These are phyloP conservation scores for Nitzschia sp. DNA, from an alignment of 108 stramenopile genomes.

Conservation along the genomic window DNA sequence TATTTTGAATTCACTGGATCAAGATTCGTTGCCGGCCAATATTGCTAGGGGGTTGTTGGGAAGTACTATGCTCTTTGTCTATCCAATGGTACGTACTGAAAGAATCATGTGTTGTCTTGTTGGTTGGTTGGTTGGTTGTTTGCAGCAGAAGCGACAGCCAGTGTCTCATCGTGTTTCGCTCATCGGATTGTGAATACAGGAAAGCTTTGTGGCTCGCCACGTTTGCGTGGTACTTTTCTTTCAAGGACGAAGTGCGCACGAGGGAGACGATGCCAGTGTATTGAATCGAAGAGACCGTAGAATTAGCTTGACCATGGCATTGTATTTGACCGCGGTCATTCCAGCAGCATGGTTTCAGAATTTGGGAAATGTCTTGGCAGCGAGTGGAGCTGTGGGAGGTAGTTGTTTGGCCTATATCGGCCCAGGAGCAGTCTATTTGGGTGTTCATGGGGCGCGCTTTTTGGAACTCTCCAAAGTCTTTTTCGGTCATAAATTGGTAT, in stretches of 20 bases:
- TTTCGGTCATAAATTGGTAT: conserved; percentile 30
- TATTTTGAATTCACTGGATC: conserved; percentile 63
- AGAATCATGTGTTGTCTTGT: too few species aligned
- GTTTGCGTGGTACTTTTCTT: conserved; percentile 76
- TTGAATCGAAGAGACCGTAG: conserved; percentile 74
- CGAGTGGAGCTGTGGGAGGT: conserved; percentile 69
- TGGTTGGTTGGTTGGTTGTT: too few species aligned
- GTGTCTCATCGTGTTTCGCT: too few species aligned
- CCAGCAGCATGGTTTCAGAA: conserved; percentile 66
- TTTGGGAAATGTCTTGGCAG: conserved; percentile 61
- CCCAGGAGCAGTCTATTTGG: conserved; percentile 79
- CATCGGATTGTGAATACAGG: conserved; percentile 8
- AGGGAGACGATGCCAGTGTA: conserved; percentile 79
- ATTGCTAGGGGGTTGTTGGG: conserved; percentile 53
- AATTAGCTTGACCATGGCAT: conserved; percentile 57
- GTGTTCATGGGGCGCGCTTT: conserved; percentile 76
- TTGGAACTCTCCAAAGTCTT: conserved; percentile 48
- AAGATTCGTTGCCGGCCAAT: conserved; percentile 39
- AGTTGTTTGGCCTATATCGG: conserved; percentile 75
- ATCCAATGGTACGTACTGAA: conserved; percentile 52
- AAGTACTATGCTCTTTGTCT: conserved; percentile 81
- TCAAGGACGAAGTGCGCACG: conserved; percentile 75
- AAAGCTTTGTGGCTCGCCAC: conserved; percentile 81
- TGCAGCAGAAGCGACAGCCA: too few species aligned
- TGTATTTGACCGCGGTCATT: conserved; percentile 67